Evolutionary conservation across 2,329 filamentous ascomycete species (phyloP).

Genomic region (Talaromyces sp.): DNA sequence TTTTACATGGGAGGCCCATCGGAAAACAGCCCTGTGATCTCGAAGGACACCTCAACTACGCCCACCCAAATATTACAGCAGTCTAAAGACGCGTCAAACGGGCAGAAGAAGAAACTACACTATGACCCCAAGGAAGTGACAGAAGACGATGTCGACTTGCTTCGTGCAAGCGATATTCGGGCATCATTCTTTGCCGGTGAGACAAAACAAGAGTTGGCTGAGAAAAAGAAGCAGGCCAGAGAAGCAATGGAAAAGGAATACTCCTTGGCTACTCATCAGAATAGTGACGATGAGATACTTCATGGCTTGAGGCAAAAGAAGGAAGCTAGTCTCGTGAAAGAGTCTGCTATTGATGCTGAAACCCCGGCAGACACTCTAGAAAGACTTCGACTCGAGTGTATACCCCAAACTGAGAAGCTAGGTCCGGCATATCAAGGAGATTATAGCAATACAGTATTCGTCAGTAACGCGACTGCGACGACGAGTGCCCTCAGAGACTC

Average conservation of each 20-base stretch:
- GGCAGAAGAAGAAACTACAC: slow-evolving; percentile 4
- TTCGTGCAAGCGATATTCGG: slow-evolving; percentile 39
- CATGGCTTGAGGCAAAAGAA: slow-evolving; percentile 1
- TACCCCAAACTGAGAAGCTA: not conserved
- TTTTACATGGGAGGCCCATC: slow-evolving; percentile 4
- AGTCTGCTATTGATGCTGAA: not conserved
- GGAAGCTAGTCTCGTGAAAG: not conserved
- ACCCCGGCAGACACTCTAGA: not conserved
- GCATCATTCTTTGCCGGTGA: slow-evolving; percentile 29
- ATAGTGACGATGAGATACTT: slow-evolving; percentile 10
- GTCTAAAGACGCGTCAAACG: not conserved
- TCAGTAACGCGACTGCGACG: not conserved
- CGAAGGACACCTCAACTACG: not conserved
- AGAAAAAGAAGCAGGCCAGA: slow-evolving; percentile 23
- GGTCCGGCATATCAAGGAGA: not conserved
- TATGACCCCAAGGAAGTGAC: slow-evolving; percentile 21
- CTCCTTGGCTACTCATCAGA: slow-evolving; percentile 21
- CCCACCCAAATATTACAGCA: not conserved
- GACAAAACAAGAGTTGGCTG: slow-evolving; percentile 25
- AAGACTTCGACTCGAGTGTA: not conserved
- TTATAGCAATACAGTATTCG: not conserved
- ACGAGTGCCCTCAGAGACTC: not conserved
- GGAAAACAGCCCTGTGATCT: not conserved
- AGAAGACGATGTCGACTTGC: slow-evolving; percentile 34
- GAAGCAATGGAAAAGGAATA: slow-evolving; percentile 27